Evolutionary conservation across 306 rosid genomes (phyloP), one percentile per base, ranked within the genome.

Genomic region (Delonix regia): DNA sequence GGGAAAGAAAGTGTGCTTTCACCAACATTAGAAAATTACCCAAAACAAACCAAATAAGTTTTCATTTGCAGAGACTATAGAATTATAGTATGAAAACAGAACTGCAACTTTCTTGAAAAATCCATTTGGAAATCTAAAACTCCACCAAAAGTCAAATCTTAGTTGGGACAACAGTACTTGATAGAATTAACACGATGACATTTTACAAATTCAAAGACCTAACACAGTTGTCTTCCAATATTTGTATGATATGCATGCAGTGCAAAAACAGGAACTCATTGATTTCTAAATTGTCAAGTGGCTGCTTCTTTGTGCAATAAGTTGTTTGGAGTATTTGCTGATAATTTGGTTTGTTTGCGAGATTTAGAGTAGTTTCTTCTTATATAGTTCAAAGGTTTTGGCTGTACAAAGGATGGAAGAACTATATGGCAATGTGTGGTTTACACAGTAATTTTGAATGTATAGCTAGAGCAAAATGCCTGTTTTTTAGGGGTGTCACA

Each of bases 1-100:
- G 48, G n/a, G 30, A 71, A 51, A 47, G 73, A 11, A 73, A 41
- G 22, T 74, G 72, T 52, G 44, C 52, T 74, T 28, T 33, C 66
- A 28, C 19, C 47, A 64, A 71, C 39, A 28, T 63, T 45, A 24
- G 71, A 59, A 80, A 4, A 19, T 69, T 7, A 76, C 48, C 61
- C 15, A 57, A 66, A 63, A 13, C 6, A 49, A 60, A 48, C 14
- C 78, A 69, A 51, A 9, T 62, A 39, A 76, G 14, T 22, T 67
- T 55, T 68, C 60, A 36, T 51, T 55, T 8, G 21, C 44, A 52
- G 15, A 18, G 53, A 67, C 55, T 14, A 78, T 22, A 15, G 52
- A 42, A 45, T 27, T 71, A 49, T 64, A 16, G 15, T 15, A 39
- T 39, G 18, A 36, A 38, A 38, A 64, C 27, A 34, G 4, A 38